Conservation (phyloP, 176 grass and related monocot genomes). For the Zizania latifolia region DNA sequence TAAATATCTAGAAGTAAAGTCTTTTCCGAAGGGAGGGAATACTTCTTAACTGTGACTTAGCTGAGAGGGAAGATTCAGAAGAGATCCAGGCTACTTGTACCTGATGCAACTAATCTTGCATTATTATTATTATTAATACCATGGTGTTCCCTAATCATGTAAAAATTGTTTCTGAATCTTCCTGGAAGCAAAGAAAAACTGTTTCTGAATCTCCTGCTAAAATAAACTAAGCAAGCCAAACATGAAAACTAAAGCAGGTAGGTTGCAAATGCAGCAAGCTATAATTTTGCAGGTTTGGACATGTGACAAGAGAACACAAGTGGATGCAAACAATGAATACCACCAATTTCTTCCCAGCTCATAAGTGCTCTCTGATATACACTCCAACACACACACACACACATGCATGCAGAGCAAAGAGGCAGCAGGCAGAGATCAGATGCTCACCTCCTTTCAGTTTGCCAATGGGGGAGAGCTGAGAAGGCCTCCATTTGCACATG, state of each 20-base stretch:
- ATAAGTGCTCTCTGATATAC: background rate
- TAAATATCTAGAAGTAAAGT: too few relatives aligned
- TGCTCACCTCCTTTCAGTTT: background rate
- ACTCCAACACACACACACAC: background rate
- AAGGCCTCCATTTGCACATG: background rate
- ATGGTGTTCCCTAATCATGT: background rate
- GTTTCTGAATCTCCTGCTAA: background rate
- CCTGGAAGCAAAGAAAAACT: background rate
- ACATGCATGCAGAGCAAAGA: background rate
- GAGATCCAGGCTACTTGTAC: background rate
- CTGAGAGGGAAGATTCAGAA: background rate
- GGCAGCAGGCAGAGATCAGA: background rate
- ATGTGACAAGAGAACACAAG: background rate
- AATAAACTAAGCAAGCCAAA: background rate
- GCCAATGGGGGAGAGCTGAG: too few relatives aligned
- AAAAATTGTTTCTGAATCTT: conserved; percentile 3
- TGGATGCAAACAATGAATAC: background rate
- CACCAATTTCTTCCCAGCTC: background rate
- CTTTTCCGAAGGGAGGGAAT: too few relatives aligned
- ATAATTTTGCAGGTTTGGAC: background rate
- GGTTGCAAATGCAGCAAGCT: background rate
- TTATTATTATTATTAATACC: background rate
- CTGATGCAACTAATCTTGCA: background rate
- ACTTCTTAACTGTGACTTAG: conserved; percentile 12
- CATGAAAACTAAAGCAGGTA: background rate